phyloP scores from a whole-genome alignment of 495 filamentous ascomycete genomes.

The Penicillium coprophilum region DNA sequence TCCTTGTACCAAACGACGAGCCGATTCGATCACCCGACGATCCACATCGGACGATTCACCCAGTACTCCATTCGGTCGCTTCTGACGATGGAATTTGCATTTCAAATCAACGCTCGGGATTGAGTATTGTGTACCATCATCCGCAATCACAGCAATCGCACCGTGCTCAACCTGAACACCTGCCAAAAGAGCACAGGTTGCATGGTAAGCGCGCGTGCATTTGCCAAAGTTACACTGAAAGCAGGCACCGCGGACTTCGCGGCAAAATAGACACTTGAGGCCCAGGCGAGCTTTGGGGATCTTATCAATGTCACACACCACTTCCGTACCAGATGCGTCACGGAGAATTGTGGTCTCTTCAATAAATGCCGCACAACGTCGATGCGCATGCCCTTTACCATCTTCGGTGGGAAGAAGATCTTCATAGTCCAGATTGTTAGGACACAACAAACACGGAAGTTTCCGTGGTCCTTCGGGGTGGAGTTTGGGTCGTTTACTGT shows the following conservation, averaged over 20 bases:
- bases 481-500: constrained; percentile 71
- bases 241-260: constrained; percentile 87
- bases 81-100: constrained; percentile 89
- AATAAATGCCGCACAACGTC: constrained; percentile 84
- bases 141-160: constrained; percentile 79
- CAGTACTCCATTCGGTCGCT: constrained; percentile 66
- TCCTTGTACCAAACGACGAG: constrained; percentile 63
- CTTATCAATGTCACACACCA: constrained; percentile 70
- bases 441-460: constrained; percentile 90
- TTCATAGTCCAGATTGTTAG: constrained; percentile 84
- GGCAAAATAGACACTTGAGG: constrained; percentile 91
- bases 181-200: constrained; percentile 87
- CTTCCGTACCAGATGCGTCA: constrained; percentile 66
- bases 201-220: constrained; percentile 90
- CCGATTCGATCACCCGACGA: constrained; percentile 57
- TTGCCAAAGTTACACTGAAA: constrained; percentile 97
- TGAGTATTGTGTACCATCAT: constrained; percentile 89
- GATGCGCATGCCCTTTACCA: constrained; percentile 77
- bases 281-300: constrained; percentile 87
- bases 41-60: constrained; percentile 73
- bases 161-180: constrained; percentile 89
- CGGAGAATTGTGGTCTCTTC: constrained; percentile 83
- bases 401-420: constrained; percentile 84
- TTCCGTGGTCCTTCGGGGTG: constrained; percentile 67
- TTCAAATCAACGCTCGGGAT: constrained; percentile 86